Evolutionary conservation across 2,329 filamentous ascomycete genomes (phyloP), one percentile per base, ranked within the genome.

Genomic region (Ambrosiella xylebori): DNA sequence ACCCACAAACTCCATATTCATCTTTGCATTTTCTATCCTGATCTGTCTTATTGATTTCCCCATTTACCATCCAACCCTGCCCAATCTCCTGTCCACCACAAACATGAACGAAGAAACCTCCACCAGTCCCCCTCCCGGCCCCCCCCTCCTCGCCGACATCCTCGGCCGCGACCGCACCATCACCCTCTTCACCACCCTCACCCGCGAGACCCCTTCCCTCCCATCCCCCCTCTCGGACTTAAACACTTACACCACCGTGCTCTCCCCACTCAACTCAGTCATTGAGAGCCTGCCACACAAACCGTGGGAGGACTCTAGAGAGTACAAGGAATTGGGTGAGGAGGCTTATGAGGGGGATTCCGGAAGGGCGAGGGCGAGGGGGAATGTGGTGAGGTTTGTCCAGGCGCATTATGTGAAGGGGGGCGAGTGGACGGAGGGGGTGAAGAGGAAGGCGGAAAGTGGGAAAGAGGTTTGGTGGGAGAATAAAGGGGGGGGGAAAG

Each of bases 231-330:
- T 97, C 12, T 79, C 85, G 64, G 78, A 88, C 66, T 69, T 75
- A 0, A 66, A 72, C 0, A 70, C 77, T 59, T 90, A 91, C 67
- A 86, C 86, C 13, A 96, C 89, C 1, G 82, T 97, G 27, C 80
- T 97, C 2, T 91, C 90, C 4, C 93, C 93, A 0, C 73, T 86
- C 57, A 97, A 98, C 74, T 81, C 79, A 15, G 88, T 84, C 2
- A 81, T 98, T 65, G 85, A 86, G 63, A 73, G 71, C 0, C 73
- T 97, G 27, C 86, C 89, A 0, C 77, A 85, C 56, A 97, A 96
- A 69, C 90, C 90, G 0, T 95, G 88, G 88, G 87, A 86, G 65
- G 74, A 90, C 62, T 80, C 85, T 0, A 70, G 76, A 56, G 89
- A 95, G 63, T 91, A 93, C 67, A 71, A 75, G 2, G 69, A 69